phyloP scores from a whole-genome alignment of 2,329 filamentous ascomycete species.

The Colletotrichum godetiae region DNA sequence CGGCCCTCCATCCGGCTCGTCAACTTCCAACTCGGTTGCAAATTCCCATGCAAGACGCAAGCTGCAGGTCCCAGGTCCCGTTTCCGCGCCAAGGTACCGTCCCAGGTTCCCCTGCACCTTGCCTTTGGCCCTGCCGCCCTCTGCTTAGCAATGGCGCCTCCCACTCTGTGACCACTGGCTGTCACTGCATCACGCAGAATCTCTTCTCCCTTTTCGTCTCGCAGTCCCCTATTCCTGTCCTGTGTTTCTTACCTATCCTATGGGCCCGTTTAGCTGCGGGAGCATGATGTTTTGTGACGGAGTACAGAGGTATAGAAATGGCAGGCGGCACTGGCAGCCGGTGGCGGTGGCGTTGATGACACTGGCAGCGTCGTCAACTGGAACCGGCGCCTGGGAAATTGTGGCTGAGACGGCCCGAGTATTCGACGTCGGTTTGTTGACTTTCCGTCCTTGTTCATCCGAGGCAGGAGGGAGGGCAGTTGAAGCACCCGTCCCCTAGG shows the following conservation, averaged over 20 bases:
- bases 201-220: not conserved
- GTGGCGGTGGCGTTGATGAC: not conserved
- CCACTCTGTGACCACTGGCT: not conserved
- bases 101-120: conserved; percentile 8
- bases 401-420: not conserved
- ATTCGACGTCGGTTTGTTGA: not conserved
- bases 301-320: too few relatives aligned
- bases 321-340: not conserved
- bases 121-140: not conserved
- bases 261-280: too few relatives aligned
- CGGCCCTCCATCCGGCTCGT: not conserved
- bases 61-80: conserved; percentile 36
- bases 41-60: conserved; percentile 18
- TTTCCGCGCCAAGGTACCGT: conserved; percentile 11
- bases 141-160: not conserved
- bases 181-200: not conserved
- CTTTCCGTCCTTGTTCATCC: not conserved
- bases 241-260: not conserved
- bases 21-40: conserved; percentile 30
- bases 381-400: not conserved
- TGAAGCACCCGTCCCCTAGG: not conserved
- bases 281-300: too few relatives aligned
- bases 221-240: not conserved
- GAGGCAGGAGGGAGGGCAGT: not conserved
- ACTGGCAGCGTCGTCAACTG: not conserved